Evolutionary conservation across 2,329 filamentous ascomycete genomes (phyloP), one percentile per base, ranked within the genome.

Genomic region (Coniella vitis): DNA sequence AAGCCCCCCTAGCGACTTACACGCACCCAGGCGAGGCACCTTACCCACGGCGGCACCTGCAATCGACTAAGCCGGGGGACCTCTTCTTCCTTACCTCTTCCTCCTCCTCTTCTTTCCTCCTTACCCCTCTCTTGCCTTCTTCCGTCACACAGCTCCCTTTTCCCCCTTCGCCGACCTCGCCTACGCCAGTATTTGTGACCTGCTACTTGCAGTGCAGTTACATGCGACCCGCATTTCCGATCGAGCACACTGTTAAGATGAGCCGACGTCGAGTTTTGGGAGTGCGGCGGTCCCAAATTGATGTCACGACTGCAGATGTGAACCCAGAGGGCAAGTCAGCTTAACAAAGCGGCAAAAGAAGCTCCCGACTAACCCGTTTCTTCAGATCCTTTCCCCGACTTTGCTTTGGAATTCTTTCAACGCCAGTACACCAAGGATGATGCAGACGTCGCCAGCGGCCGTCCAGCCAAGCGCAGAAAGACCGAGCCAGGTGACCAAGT

Each of bases 391-490:
- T 36, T 54, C 19, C 45, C 49, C 20, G 25, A 38, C 12, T n/a
- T 45, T 14, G 25, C 45, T 9, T 14, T 34, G 10, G 45, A 42
- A 5, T 38, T 43, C 17, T 36, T 54, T 8, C 49, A 19, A 29
- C 36, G 31, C 7, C 25, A 51, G 14, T 38, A 35, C 17, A 31
- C 35, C n/a, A 38, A 39, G 32, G 19, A 47, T 9, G 19, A 39
- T 9, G 21, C 5, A 29, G 25, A 5, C 10, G 25, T 46, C 2
- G 21, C 16, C 13, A 36, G 17, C 13, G 22, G 46, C 41, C 53
- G 46, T 20, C 52, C 57, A 7, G 37, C 49, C 2, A 60, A 60
- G 36, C 54, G 57, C 2, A 37, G 41, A 7, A 55, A 36, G 32
- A 44, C 39, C 12, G 35, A 48, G 10, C 2, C 35, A 8, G 20